These are phyloP conservation scores for Helenozyma rhizophorensis DNA, from an alignment of 805 yeast genomes.

Conservation along the genomic window DNA sequence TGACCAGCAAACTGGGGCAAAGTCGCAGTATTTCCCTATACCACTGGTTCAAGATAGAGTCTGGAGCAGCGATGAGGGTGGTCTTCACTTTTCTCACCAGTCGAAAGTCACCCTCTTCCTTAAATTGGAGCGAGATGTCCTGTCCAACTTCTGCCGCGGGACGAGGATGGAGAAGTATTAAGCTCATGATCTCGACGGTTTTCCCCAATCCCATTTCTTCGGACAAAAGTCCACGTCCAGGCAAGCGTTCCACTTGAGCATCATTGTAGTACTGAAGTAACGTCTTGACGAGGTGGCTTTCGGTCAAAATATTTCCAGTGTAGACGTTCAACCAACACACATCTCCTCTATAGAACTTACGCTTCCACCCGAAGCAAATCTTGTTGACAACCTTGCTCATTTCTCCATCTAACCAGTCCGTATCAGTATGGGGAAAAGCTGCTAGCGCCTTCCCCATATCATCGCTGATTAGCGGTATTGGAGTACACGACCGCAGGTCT, in stretches of 20 bases:
- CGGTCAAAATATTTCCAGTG: constrained; percentile 44
- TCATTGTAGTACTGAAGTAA: constrained; percentile 23
- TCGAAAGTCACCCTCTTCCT: constrained; percentile 39
- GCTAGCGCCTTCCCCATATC: constrained; percentile 4
- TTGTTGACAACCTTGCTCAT: constrained; percentile 32
- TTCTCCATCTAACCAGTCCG: constrained; percentile 14
- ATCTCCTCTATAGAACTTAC: constrained; percentile 8
- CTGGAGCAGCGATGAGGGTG: constrained; percentile 82
- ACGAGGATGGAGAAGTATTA: constrained; percentile 60
- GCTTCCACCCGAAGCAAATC: constrained; percentile 52
- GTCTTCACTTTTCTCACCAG: constrained; percentile 53
- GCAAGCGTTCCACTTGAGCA: constrained; percentile 23
- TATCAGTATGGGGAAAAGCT: constrained; percentile 5
- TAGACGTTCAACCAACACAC: constrained; percentile 47
- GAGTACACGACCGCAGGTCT: constrained; percentile 18
- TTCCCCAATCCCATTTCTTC: constrained; percentile 99
- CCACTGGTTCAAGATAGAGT: constrained; percentile 85
- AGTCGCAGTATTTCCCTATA: constrained; percentile 57
- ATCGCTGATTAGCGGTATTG: constrained; percentile 16
- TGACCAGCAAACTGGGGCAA: constrained; percentile 58
- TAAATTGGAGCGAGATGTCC: constrained; percentile 23
- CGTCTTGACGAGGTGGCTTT: constrained; percentile 21
- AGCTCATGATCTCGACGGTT: constrained; percentile 76
- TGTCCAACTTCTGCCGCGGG: constrained; percentile 29
- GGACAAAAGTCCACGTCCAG: constrained; percentile 67